These are phyloP conservation scores for Coemansia sp. DNA, from an alignment of 192 early-diverging fungal species.

Conservation along the genomic window DNA sequence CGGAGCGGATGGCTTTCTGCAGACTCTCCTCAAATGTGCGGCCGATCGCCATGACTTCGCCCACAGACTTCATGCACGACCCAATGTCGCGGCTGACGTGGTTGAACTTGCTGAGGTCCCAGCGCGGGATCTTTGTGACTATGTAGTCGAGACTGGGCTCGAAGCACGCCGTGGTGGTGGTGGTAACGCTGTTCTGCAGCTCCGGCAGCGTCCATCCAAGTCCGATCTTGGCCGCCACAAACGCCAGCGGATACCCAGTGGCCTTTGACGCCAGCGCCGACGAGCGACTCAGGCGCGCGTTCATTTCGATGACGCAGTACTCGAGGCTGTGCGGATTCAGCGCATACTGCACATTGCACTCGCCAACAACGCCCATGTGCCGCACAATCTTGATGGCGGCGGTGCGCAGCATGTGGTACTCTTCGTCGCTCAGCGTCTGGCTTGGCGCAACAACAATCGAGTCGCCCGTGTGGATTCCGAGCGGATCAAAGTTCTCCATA, in stretches of 20 bases:
- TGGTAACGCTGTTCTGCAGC: slow-evolving; percentile 87
- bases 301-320: slow-evolving; percentile 96
- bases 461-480: slow-evolving; percentile 97
- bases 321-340: slow-evolving; percentile 85
- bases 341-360: slow-evolving; percentile 98
- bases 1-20: slow-evolving; percentile 94
- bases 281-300: slow-evolving; percentile 87
- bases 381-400: slow-evolving; percentile 95
- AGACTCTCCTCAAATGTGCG: slow-evolving; percentile 94
- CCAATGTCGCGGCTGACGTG: slow-evolving; percentile 84
- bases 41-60: slow-evolving; percentile 99
- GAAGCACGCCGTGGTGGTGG: slow-evolving; percentile 93
- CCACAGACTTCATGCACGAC: slow-evolving; percentile 93
- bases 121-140: slow-evolving; percentile 96
- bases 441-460: slow-evolving; percentile 98
- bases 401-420: slow-evolving; percentile 93
- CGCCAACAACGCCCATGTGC: slow-evolving; percentile 95
- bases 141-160: slow-evolving; percentile 95
- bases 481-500: slow-evolving; percentile 99
- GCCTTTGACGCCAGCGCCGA: slow-evolving; percentile 95
- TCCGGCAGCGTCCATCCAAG: slow-evolving; percentile 86
- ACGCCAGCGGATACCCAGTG: slow-evolving; percentile 96
- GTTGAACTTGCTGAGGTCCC: slow-evolving; percentile 95
- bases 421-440: slow-evolving; percentile 94
- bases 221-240: slow-evolving; percentile 96